A percentile compares a stretch with the other conserved stretches of the same genome.
These are phyloP conservation scores for Rhazya stricta DNA, from an alignment of 257 asterid species.

Conservation along the genomic window DNA sequence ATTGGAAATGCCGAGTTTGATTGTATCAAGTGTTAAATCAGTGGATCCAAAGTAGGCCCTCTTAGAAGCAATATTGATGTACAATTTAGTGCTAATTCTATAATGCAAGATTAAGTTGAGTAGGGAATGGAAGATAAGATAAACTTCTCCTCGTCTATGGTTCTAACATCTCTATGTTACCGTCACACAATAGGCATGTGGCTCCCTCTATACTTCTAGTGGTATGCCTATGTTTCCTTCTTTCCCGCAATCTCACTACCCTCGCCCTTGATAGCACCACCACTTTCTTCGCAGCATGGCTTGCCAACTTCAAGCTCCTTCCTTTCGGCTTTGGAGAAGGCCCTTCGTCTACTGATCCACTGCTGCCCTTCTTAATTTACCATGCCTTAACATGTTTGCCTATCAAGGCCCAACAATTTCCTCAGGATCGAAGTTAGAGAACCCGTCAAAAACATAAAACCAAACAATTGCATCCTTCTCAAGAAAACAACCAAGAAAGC, in stretches of 20 bases:
- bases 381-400: constrained; percentile 46
- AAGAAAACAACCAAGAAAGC: background rate
- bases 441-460: background rate
- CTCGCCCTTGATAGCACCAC: constrained; percentile 40
- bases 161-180: constrained; percentile 34
- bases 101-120: background rate
- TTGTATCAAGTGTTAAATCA: no score
- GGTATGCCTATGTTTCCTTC: constrained; percentile 28
- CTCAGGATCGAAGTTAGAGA: background rate
- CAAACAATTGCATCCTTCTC: background rate
- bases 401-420: constrained; percentile 22
- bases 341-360: constrained; percentile 33
- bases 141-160: constrained; percentile 33
- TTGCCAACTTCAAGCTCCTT: constrained; percentile 47
- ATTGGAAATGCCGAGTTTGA: no score
- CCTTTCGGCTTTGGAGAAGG: constrained; percentile 47
- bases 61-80: background rate
- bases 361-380: constrained; percentile 31
- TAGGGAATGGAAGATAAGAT: constrained; percentile 17
- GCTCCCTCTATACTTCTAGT: constrained; percentile 38
- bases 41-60: background rate
- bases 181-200: constrained; percentile 25
- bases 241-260: constrained; percentile 45
- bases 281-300: constrained; percentile 53
- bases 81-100: no score